Evolutionary conservation across 106 monocot species (phyloP).

Genomic region (Iris macrosiphon): DNA sequence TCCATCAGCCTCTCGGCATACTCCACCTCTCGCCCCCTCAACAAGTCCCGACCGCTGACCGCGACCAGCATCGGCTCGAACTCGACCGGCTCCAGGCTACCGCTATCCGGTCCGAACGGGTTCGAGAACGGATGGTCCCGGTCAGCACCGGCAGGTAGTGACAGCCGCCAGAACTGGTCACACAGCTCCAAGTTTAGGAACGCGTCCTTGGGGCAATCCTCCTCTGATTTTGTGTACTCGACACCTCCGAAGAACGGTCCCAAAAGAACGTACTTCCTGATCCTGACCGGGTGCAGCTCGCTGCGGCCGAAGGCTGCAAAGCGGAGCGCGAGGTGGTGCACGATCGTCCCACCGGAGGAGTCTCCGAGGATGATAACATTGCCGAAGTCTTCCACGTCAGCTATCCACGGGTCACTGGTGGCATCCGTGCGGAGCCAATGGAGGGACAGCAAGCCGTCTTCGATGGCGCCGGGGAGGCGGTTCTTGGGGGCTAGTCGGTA

Average conservation of each 20-base stretch:
- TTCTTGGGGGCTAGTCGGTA: slow-evolving; percentile 66
- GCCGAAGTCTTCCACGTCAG: slow-evolving; percentile 23
- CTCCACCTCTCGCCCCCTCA: slow-evolving; percentile 27
- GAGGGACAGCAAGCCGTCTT: slow-evolving; percentile 30
- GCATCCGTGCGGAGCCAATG: slow-evolving; percentile 39
- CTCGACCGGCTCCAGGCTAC: slow-evolving; percentile 8
- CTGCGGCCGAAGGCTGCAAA: slow-evolving; percentile 15
- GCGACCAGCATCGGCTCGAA: slow-evolving; percentile 37
- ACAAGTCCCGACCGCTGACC: slow-evolving; percentile 43
- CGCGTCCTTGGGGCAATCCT: slow-evolving; percentile 44
- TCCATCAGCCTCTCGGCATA: slow-evolving; percentile 31
- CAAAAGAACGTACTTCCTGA: slow-evolving; percentile 43
- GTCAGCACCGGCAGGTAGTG: slow-evolving; percentile 32
- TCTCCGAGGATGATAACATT: slow-evolving; percentile 57
- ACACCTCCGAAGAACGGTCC: slow-evolving; percentile 72
- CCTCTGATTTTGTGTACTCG: slow-evolving; percentile 30
- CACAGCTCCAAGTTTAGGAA: slow-evolving; percentile 34
- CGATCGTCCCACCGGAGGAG: slow-evolving; percentile 71
- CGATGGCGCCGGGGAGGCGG: slow-evolving; percentile 59
- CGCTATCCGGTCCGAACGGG: slow-evolving; percentile 27
- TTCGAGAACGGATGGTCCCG: slow-evolving; percentile 38
- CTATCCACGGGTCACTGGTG: slow-evolving; percentile 16
- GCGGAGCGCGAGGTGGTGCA: slow-evolving; percentile 56
- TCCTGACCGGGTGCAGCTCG: slow-evolving; percentile 22
- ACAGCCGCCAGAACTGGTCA: slow-evolving; percentile 52